Conservation (phyloP, 345 rosid species). For the Bretschneidera sinensis region DNA sequence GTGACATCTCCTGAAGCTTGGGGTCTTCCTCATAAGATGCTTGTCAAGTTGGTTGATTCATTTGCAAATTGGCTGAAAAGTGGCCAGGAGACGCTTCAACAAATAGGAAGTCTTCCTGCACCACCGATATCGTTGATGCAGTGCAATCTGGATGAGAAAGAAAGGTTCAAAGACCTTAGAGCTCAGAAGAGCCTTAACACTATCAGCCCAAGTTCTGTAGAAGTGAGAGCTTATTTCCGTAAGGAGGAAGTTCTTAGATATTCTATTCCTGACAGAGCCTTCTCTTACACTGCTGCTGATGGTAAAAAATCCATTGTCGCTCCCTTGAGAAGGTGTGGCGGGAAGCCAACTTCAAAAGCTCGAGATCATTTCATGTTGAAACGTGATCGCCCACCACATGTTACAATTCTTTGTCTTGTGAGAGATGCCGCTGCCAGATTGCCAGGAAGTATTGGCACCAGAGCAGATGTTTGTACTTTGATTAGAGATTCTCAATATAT, state of each 20-base stretch:
- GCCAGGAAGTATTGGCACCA: constrained; percentile 98
- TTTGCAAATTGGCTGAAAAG: constrained; percentile 98
- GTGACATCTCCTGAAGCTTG: constrained; percentile 95
- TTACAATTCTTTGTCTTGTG: constrained; percentile 94
- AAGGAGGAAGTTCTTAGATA: constrained; percentile 90
- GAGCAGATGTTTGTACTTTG: constrained; percentile 99
- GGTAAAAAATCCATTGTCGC: constrained; percentile 96
- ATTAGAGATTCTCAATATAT: constrained; percentile 88
- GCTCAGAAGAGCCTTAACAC: constrained; percentile 98
- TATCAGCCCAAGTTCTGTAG: constrained; percentile 74
- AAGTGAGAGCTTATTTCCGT: constrained; percentile 84
- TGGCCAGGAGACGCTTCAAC: constrained; percentile 91
- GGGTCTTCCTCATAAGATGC: constrained; percentile 92
- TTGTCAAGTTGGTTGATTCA: constrained; percentile 92
- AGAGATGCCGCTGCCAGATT: constrained; percentile 97
- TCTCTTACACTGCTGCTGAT: constrained; percentile 95
- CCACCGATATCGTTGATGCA: constrained; percentile 86
- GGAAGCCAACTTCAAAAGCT: constrained; percentile 99
- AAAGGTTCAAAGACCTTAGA: constrained; percentile 93
- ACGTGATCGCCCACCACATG: constrained; percentile 99
- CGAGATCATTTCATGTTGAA: constrained; percentile 99
- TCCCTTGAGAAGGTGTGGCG: constrained; percentile 99
- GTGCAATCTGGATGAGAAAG: constrained; percentile 86
- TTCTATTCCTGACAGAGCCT: constrained; percentile 98
- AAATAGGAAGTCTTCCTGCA: constrained; percentile 91